Conservation (phyloP, 2,329 filamentous ascomycete genomes). For the Fusarium equiseti region DNA sequence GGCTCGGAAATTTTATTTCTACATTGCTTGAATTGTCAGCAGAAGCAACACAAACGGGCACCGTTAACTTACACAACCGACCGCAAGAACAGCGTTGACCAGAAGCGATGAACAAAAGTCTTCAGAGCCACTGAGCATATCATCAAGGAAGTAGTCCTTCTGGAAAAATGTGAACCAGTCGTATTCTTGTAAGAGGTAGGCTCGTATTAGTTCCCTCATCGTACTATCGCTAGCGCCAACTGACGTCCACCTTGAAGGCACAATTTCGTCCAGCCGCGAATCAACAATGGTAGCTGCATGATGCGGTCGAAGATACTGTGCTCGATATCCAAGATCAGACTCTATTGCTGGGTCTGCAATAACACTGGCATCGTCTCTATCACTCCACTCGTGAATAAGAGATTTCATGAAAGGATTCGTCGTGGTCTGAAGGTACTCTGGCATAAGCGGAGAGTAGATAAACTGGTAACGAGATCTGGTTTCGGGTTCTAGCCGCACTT, state of each 20-base stretch:
- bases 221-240: background rate
- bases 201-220: background rate
- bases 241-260: conserved; percentile 9
- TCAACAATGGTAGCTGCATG: conserved; percentile 22
- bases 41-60: background rate
- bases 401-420: conserved; percentile 16
- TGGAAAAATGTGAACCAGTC: conserved; percentile 20
- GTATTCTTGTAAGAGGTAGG: conserved; percentile 21
- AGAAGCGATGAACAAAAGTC: conserved; percentile 16
- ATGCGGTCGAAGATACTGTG: conserved; percentile 19
- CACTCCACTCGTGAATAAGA: conserved; percentile 12
- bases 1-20: background rate
- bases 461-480: conserved; percentile 11
- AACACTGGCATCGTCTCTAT: background rate
- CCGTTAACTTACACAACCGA: conserved; percentile 8
- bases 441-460: background rate
- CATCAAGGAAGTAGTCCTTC: conserved; percentile 21
- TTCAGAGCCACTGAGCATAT: background rate
- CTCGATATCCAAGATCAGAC: background rate
- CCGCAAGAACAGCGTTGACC: conserved; percentile 18
- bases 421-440: background rate
- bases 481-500: conserved; percentile 13
- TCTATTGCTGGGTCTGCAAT: background rate
- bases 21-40: conserved; percentile 3
- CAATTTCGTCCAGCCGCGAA: background rate